Percentiles rank a stretch among this genome's conserved stretches.
Evolutionary conservation across 768 basidiomycete species (phyloP).

Genomic region (Macrolepiota dolichaula): DNA sequence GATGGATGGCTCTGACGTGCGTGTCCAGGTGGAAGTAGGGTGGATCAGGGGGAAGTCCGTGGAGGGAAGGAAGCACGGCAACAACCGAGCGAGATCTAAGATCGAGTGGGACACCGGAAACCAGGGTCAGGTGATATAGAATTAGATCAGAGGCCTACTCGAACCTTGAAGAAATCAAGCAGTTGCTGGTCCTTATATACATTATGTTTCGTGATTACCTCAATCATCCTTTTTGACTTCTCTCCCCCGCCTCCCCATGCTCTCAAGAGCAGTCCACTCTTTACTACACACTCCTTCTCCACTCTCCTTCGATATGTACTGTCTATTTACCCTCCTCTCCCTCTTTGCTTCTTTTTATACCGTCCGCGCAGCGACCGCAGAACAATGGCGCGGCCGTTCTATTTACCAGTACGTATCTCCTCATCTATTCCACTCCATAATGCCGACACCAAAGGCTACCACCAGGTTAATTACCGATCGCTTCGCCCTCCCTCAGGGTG

Average conservation of each 20-base stretch:
- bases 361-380: constrained; percentile 57
- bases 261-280: constrained; percentile 10
- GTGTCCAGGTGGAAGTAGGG: not conserved
- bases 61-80: not conserved
- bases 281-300: constrained; percentile 20
- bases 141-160: not conserved
- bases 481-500: constrained; percentile 62
- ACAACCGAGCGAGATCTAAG: not conserved
- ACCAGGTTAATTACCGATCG: constrained; percentile 70
- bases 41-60: not conserved
- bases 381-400: constrained; percentile 72
- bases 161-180: not conserved
- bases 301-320: constrained; percentile 23
- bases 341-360: constrained; percentile 19
- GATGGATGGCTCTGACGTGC: too few relatives aligned
- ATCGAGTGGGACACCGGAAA: not conserved
- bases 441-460: not conserved
- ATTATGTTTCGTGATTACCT: not conserved
- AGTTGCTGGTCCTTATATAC: not conserved
- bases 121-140: constrained; percentile 5
- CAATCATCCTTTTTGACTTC: not conserved
- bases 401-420: constrained; percentile 64
- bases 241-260: not conserved
- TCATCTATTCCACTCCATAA: not conserved
- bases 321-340: constrained; percentile 17